Base-by-base conservation (phyloP, 2,329 filamentous ascomycete species). In the Zymoseptoria pseudotritici region DNA sequence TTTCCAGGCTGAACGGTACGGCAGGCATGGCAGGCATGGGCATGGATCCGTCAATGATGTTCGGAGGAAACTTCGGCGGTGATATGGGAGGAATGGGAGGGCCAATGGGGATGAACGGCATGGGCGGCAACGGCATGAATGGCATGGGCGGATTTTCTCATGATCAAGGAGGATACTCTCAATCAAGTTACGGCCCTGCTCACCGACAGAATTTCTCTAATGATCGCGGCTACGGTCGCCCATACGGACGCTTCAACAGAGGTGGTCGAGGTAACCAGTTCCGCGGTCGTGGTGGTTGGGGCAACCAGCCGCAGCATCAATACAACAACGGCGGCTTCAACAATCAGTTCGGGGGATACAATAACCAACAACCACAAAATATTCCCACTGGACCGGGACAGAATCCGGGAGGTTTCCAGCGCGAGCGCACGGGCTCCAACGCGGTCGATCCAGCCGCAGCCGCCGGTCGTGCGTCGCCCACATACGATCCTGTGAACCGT, bases 41-140 rank as follows among this genome's bases (percentile, higher is more conserved):
- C 75, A 94, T 96, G 90, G 89, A 92, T 81, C 85, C 86, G 62
- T 85, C 88, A 74, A 86, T 83, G 82, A 90, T 91, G 87, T 90
- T 85, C 79, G 61, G 59, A 31, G 65, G 63, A 53, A 64, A 63
- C 74, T 90, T 88, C 75, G 83, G 84, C 78, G 89, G 88, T 76
- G 29, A 53, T 22, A 84, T 78, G 84, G 58, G 55, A 51, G 81
- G 81, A 83, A 87, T 86, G 86, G 88, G 84, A 80, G 67, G 67
- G 83, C 85, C 87, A 85, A 78, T 78, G 73, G 61, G 62, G 58
- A 61, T 60, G 55, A 81, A 81, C 58, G 80, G 81, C 83, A 87
- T 87, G 86, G 88, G 83, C 80, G 88, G 71, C 61, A 60, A 59
- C 57, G 73, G 71, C 68, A 88, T 87, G 86, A 90, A 90, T 83